Evolutionary conservation across 2,329 filamentous ascomycete species (phyloP).

Genomic region (Ophiostoma angusticollis): DNA sequence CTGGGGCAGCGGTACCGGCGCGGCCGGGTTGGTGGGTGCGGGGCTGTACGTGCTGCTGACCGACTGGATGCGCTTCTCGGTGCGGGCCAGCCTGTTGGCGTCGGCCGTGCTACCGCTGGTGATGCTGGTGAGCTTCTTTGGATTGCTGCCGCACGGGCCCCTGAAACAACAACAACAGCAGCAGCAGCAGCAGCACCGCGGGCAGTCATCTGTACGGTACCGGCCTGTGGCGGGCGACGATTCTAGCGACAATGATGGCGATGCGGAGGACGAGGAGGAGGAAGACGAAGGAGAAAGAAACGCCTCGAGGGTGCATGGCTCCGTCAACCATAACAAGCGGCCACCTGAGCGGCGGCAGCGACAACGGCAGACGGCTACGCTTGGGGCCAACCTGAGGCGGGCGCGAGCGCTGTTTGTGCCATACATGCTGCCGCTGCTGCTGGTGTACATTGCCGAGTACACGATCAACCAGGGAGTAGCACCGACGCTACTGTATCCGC

Average conservation of each 20-base stretch:
- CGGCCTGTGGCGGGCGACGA: constrained; percentile 24
- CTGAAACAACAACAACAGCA: constrained; percentile 32
- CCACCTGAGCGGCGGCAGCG: neutral
- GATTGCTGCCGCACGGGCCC: constrained; percentile 57
- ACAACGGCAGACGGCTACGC: constrained; percentile 7
- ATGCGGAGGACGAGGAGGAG: constrained; percentile 18
- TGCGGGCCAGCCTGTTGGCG: constrained; percentile 59
- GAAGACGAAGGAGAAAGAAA: too few species aligned
- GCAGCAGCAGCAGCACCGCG: neutral
- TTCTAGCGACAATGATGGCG: constrained; percentile 17
- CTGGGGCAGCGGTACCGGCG: constrained; percentile 88
- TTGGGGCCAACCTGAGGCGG: constrained; percentile 47
- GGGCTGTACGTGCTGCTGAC: constrained; percentile 81
- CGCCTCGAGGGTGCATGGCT: too few species aligned
- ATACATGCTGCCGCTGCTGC: constrained; percentile 77
- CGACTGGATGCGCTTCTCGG: constrained; percentile 61
- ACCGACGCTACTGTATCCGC: constrained; percentile 78
- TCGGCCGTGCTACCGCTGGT: constrained; percentile 68
- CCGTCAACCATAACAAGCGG: too few species aligned
- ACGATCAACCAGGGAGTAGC: constrained; percentile 93
- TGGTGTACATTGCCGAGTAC: constrained; percentile 94
- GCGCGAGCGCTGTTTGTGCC: constrained; percentile 58
- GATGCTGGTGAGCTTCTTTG: constrained; percentile 81
- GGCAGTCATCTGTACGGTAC: constrained; percentile 18
- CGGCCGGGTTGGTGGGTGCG: constrained; percentile 74